Conservation (phyloP, 176 grass and related monocot species). For the Aegilops bicornis region DNA sequence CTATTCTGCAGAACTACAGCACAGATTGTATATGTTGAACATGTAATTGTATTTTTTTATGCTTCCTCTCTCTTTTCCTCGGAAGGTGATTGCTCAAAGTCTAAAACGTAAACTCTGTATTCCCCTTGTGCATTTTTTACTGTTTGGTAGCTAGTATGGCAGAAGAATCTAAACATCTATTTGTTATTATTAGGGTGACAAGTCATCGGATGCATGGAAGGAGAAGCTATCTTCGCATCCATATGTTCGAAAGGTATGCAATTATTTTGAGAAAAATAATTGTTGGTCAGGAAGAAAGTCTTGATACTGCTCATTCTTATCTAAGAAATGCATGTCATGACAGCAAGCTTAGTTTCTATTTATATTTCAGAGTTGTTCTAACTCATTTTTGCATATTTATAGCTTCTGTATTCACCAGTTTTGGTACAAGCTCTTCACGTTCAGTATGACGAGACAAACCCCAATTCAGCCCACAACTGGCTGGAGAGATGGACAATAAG, state of each 20-base stretch:
- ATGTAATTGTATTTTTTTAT: conserved; percentile 2
- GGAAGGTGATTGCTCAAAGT: neutral
- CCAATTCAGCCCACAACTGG: conserved; percentile 80
- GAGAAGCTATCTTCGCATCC: conserved; percentile 70
- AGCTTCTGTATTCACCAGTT: conserved; percentile 69
- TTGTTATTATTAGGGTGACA: conserved; percentile 51
- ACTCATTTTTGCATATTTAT: conserved; percentile 28
- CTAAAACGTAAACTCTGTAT: conserved; percentile 7
- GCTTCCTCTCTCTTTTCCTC: conserved; percentile 3
- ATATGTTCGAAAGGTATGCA: conserved; percentile 71
- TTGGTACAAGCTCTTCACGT: conserved; percentile 55
- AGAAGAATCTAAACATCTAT: conserved; percentile 25
- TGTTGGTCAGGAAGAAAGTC: neutral
- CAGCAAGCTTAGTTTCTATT: neutral
- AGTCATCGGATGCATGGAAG: conserved; percentile 57
- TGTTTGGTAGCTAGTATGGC: neutral
- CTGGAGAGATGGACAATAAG: conserved; percentile 74
- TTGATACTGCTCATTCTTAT: conserved; percentile 11
- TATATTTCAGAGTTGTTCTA: conserved; percentile 1
- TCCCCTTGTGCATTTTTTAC: neutral
- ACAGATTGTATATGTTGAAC: neutral
- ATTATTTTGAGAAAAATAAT: neutral
- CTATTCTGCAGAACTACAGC: conserved; percentile 12
- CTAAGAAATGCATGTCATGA: conserved; percentile 12
- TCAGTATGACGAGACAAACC: conserved; percentile 60